Evolutionary conservation across 169 alveolate genomes (phyloP).

Genomic region (Babesia ovata): DNA sequence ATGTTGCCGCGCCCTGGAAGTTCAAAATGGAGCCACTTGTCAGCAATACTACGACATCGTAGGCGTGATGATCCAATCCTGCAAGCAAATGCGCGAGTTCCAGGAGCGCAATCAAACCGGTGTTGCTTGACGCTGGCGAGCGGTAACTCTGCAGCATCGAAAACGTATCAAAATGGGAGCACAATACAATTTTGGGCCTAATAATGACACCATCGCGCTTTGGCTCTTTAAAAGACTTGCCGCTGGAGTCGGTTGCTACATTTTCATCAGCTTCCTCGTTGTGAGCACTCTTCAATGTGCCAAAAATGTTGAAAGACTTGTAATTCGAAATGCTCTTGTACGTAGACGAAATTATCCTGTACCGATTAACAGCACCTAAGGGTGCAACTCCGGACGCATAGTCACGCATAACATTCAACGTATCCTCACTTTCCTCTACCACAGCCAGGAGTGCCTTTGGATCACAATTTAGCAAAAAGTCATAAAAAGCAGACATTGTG

Average conservation of each 20-base stretch:
- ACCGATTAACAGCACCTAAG: neutral
- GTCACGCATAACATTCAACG: neutral
- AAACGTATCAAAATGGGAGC: conserved; percentile 39
- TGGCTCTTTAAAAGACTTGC: neutral
- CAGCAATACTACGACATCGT: conserved; percentile 38
- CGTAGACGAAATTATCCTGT: neutral
- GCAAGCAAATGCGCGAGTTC: conserved; percentile 35
- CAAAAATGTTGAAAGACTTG: conserved; percentile 16
- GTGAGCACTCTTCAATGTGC: neutral
- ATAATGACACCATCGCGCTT: neutral
- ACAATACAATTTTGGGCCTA: conserved; percentile 10
- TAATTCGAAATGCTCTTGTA: neutral
- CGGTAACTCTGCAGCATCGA: conserved; percentile 51
- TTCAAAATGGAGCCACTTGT: conserved; percentile 40
- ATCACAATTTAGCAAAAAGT: neutral
- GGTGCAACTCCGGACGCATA: neutral
- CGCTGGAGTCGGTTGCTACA: neutral
- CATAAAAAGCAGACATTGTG: conserved; percentile 13
- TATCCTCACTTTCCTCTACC: conserved; percentile 17
- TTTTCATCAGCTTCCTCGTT: neutral
- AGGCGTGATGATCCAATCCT: conserved; percentile 22
- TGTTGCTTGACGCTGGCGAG: conserved; percentile 30
- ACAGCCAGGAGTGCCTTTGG: conserved; percentile 16
- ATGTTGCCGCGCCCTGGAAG: conserved; percentile 45
- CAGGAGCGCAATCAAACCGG: conserved; percentile 40